A percentile compares a stretch with the other conserved stretches of the same genome.
Evolutionary conservation across 768 basidiomycete species (phyloP).

Genomic region (Rhizopogon vinicolor): DNA sequence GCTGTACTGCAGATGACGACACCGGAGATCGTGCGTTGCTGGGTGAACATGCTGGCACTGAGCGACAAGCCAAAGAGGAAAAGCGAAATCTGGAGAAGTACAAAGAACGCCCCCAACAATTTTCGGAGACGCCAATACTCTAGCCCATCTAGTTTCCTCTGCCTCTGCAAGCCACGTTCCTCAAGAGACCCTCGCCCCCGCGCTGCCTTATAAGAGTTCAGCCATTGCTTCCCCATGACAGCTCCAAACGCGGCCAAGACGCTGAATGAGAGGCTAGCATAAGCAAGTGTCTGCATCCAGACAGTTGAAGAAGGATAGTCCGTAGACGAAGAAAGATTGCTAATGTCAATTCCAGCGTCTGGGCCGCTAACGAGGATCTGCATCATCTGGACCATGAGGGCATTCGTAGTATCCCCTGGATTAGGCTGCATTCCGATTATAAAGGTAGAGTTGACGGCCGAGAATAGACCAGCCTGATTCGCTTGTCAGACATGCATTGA

Average conservation of each 20-base stretch:
- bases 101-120: background rate
- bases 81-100: background rate
- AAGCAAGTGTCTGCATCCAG: background rate
- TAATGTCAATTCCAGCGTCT: background rate
- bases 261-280: background rate
- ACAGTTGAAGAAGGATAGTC: background rate
- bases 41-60: no score
- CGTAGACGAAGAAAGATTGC: background rate
- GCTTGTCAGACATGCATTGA: no score
- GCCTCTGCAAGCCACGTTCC: background rate
- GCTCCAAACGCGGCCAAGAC: background rate
- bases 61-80: no score
- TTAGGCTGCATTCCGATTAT: no score
- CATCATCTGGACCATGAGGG: background rate
- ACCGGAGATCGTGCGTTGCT: no score
- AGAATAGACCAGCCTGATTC: no score
- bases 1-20: background rate
- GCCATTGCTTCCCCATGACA: background rate
- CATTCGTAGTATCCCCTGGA: no score
- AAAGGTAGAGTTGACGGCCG: no score
- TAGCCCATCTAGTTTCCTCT: background rate
- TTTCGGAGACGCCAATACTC: background rate
- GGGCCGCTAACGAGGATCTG: background rate
- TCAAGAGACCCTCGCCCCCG: background rate
- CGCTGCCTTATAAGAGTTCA: background rate